Evolutionary conservation across 331 rosid species (phyloP).

Genomic region (Malus hybrid): DNA sequence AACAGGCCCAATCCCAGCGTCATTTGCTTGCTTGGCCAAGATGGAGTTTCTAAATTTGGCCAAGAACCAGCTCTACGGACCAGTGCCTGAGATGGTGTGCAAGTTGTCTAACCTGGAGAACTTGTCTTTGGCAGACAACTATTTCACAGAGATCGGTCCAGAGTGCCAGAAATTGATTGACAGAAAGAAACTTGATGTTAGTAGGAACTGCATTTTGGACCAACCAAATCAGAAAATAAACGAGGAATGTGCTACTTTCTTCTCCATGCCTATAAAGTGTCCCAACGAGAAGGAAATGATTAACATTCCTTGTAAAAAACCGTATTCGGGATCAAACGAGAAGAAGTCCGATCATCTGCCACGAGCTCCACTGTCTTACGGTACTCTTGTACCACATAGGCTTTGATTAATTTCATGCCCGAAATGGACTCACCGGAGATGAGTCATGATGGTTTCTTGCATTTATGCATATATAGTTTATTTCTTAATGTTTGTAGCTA

Average conservation of each 20-base stretch:
- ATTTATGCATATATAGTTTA: neutral
- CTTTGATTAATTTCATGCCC: slow-evolving; percentile 1
- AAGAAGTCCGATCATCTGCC: neutral
- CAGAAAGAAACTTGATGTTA: slow-evolving; percentile 28
- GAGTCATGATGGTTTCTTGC: neutral
- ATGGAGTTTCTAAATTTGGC: slow-evolving; percentile 36
- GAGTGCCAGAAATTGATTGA: slow-evolving; percentile 41
- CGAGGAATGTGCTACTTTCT: slow-evolving; percentile 26
- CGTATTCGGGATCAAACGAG: neutral
- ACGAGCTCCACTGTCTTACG: slow-evolving; percentile 38
- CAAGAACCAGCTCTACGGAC: slow-evolving; percentile 40
- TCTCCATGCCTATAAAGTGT: slow-evolving; percentile 13
- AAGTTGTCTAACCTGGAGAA: slow-evolving; percentile 27
- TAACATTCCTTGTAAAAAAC: slow-evolving; percentile 35
- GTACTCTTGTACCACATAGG: slow-evolving; percentile 35
- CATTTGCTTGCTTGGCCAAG: slow-evolving; percentile 50
- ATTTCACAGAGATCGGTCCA: slow-evolving; percentile 53
- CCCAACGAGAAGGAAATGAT: slow-evolving; percentile 14
- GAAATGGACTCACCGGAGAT: neutral
- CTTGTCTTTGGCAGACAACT: slow-evolving; percentile 38
- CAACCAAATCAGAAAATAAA: slow-evolving; percentile 36
- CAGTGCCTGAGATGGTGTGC: slow-evolving; percentile 60
- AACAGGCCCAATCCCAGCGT: slow-evolving; percentile 65
- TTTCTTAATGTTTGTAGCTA: neutral
- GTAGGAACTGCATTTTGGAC: slow-evolving; percentile 40